Conservation (phyloP, 179 eudicot species). For the Spinacia oleracea region DNA sequence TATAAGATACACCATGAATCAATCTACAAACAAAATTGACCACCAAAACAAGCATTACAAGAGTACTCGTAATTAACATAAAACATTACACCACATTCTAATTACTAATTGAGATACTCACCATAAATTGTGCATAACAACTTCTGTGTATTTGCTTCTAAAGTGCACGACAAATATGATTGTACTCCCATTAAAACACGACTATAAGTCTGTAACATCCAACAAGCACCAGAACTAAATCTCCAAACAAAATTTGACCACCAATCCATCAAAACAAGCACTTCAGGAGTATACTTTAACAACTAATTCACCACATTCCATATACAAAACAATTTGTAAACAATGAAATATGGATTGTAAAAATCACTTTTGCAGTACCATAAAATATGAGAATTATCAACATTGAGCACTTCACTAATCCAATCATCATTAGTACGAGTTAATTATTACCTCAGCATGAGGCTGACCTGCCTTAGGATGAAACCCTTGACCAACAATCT, state of each 20-base stretch:
- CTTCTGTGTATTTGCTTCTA: no score
- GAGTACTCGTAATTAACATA: not conserved
- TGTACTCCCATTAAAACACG: not conserved
- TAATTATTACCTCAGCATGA: conserved; percentile 80
- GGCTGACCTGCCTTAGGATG: conserved; percentile 97
- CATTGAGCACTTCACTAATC: not conserved
- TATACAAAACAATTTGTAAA: not conserved
- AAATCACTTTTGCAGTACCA: conserved; percentile 10
- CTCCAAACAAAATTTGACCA: not conserved
- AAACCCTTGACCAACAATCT: conserved; percentile 93
- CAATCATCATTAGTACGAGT: not conserved
- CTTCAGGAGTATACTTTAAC: not conserved
- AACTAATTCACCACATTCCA: not conserved
- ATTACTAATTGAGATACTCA: no score
- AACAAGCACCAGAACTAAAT: conserved; percentile 3
- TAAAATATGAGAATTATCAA: not conserved
- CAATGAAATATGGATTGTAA: not conserved
- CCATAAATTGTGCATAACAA: no score
- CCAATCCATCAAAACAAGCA: not conserved
- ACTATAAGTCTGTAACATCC: not conserved
- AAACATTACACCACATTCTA: conserved; percentile 2
- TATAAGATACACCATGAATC: not conserved
- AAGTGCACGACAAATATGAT: not conserved
- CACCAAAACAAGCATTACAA: not conserved
- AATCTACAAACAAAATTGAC: not conserved